Evolutionary conservation across 371 early-diverging fungal species (phyloP).

Genomic region (Mucor racemosus): DNA sequence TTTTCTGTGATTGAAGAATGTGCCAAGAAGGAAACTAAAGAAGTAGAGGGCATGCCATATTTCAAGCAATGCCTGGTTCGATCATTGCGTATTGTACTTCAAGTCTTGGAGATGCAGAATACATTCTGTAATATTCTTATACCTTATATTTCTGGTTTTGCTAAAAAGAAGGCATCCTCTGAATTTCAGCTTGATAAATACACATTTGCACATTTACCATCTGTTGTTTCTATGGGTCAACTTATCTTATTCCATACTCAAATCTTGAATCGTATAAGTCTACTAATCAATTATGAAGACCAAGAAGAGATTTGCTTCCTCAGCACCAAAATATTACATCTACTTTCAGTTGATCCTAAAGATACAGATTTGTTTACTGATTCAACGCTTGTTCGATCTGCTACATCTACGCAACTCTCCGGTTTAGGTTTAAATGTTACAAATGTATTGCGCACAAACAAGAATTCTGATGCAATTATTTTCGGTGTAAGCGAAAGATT

Average conservation of each 20-base stretch:
- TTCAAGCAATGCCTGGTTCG: conserved; percentile 49
- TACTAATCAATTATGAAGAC: conserved; percentile 64
- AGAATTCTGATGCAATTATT: conserved; percentile 68
- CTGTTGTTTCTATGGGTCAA: conserved; percentile 79
- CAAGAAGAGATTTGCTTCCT: conserved; percentile 77
- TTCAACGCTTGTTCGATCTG: background rate
- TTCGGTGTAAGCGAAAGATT: conserved; percentile 81
- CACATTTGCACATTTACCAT: conserved; percentile 38
- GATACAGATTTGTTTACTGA: background rate
- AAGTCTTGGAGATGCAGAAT: conserved; percentile 69
- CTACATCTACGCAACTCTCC: background rate
- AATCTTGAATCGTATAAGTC: conserved; percentile 73
- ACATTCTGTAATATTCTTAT: conserved; percentile 72
- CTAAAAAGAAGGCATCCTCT: conserved; percentile 32
- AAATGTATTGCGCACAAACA: conserved; percentile 64
- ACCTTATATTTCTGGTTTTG: conserved; percentile 51
- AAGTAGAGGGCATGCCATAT: conserved; percentile 25
- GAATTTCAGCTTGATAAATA: conserved; percentile 35
- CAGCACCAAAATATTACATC: conserved; percentile 73
- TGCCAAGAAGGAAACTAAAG: conserved; percentile 58
- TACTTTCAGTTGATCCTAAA: conserved; percentile 68
- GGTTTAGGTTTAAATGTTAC: conserved; percentile 71
- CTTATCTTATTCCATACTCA: conserved; percentile 71
- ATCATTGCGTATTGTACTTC: conserved; percentile 69
- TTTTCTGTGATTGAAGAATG: conserved; percentile 69